phyloP scores from a whole-genome alignment of 2,329 filamentous ascomycete genomes.

The Penicillium sp. region DNA sequence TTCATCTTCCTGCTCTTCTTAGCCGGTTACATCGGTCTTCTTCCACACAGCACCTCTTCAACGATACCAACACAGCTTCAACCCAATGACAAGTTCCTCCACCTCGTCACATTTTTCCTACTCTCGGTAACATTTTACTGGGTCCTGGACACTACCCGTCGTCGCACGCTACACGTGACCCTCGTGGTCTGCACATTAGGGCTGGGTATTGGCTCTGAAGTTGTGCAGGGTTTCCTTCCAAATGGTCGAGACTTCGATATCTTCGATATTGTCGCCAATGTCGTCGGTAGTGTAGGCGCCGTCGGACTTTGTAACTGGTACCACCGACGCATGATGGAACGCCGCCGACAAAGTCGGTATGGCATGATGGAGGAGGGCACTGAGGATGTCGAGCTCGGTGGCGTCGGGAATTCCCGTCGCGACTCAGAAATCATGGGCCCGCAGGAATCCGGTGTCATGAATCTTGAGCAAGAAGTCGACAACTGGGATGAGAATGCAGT shows the following conservation, averaged over 20 bases:
- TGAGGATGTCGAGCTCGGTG: slow-evolving; percentile 73
- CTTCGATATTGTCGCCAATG: slow-evolving; percentile 84
- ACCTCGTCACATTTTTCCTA: slow-evolving; percentile 84
- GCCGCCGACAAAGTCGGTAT: slow-evolving; percentile 70
- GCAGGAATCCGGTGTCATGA: slow-evolving; percentile 67
- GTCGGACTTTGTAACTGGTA: slow-evolving; percentile 83
- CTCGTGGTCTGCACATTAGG: slow-evolving; percentile 73
- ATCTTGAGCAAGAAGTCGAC: slow-evolving; percentile 79
- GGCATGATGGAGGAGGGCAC: slow-evolving; percentile 62
- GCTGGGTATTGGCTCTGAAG: slow-evolving; percentile 56
- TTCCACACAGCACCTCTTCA: slow-evolving; percentile 47
- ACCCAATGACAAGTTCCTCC: slow-evolving; percentile 87
- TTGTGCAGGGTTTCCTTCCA: slow-evolving; percentile 64
- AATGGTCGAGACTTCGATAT: slow-evolving; percentile 73
- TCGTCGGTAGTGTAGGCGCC: slow-evolving; percentile 72
- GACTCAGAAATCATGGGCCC: slow-evolving; percentile 39
- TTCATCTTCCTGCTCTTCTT: slow-evolving; percentile 69
- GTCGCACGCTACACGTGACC: slow-evolving; percentile 80
- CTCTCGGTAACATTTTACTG: slow-evolving; percentile 89
- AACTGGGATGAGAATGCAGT: slow-evolving; percentile 89
- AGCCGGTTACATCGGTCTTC: slow-evolving; percentile 77
- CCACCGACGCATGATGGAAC: slow-evolving; percentile 91
- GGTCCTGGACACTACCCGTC: slow-evolving; percentile 87
- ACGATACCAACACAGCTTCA: slow-evolving; percentile 49
- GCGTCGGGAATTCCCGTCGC: slow-evolving; percentile 46